A percentile compares a stretch with the other conserved stretches of the same genome.
These are phyloP conservation scores for Apostasia ramifera DNA, from an alignment of 106 monocot species.

Conservation along the genomic window DNA sequence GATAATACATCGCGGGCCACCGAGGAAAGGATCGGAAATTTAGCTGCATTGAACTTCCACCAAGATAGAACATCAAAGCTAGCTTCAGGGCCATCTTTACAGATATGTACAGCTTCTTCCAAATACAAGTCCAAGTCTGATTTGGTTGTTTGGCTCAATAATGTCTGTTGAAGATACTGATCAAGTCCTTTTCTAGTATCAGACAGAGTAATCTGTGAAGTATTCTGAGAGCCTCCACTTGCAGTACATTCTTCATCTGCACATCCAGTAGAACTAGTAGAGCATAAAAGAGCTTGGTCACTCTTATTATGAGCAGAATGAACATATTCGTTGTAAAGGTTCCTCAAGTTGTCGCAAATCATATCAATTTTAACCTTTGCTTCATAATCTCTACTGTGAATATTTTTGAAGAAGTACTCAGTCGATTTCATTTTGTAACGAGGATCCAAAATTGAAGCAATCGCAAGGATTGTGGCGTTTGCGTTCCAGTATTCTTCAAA, in stretches of 20 bases:
- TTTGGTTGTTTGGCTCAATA: constrained; percentile 49
- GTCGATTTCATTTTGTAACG: constrained; percentile 87
- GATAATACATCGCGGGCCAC: constrained; percentile 63
- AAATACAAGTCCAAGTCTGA: constrained; percentile 77
- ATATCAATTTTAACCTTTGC: constrained; percentile 42
- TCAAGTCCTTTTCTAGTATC: constrained; percentile 63
- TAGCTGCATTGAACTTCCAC: constrained; percentile 70
- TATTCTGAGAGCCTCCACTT: constrained; percentile 23
- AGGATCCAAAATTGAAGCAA: constrained; percentile 80
- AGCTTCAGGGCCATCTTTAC: constrained; percentile 40
- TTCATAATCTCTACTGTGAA: constrained; percentile 46
- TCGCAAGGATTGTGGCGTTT: constrained; percentile 50
- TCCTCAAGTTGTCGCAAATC: constrained; percentile 41
- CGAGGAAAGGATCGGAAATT: constrained; percentile 58
- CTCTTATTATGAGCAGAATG: constrained; percentile 30
- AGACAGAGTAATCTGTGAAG: constrained; percentile 53
- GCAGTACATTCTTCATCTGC: constrained; percentile 3
- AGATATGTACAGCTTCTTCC: constrained; percentile 59
- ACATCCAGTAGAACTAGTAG: constrained; percentile 18
- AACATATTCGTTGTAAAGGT: constrained; percentile 64
- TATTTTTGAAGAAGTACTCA: constrained; percentile 64
- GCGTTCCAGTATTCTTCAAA: constrained; percentile 71
- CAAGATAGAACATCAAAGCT: constrained; percentile 57
- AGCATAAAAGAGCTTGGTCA: constrained; percentile 34
- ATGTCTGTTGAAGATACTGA: constrained; percentile 62